These are phyloP conservation scores for Amanita jacksonii DNA, from an alignment of 768 basidiomycete genomes.

Conservation along the genomic window DNA sequence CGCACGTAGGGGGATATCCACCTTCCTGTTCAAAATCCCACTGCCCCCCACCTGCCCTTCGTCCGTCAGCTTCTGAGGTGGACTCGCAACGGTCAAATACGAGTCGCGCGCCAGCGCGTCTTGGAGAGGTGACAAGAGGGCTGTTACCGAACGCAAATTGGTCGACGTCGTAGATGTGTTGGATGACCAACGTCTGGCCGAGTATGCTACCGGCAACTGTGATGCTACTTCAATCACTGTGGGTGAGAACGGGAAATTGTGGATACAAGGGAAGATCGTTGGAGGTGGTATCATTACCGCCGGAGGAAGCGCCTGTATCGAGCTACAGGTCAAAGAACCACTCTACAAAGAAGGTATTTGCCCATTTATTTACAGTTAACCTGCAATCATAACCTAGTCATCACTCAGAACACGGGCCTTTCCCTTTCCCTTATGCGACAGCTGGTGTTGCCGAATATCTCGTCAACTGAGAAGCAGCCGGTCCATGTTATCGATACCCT, in stretches of 20 bases:
- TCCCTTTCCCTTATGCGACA: constrained; percentile 51
- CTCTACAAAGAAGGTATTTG: constrained; percentile 61
- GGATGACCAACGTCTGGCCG: constrained; percentile 24
- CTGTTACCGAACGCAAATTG: constrained; percentile 53
- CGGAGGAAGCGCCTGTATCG: constrained; percentile 63
- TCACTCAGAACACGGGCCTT: constrained; percentile 54
- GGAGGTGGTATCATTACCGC: constrained; percentile 49
- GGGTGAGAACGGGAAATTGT: constrained; percentile 73
- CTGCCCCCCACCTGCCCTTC: constrained; percentile 59
- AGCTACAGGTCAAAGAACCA: constrained; percentile 79
- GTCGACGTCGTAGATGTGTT: constrained; percentile 59
- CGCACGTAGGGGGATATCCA: constrained; percentile 67
- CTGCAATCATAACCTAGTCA: constrained; percentile 5
- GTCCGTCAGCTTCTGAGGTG: constrained; percentile 60
- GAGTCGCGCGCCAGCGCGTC: constrained; percentile 64
- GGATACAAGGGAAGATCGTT: constrained; percentile 60
- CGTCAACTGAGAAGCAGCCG: constrained; percentile 31
- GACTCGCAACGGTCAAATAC: constrained; percentile 61
- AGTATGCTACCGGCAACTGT: constrained; percentile 11
- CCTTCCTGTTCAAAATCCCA: constrained; percentile 74
- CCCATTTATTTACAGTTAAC: constrained; percentile 9
- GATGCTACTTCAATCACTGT: constrained; percentile 51
- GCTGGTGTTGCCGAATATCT: constrained; percentile 42
- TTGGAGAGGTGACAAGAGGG: constrained; percentile 65
- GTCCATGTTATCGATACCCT: constrained; percentile 61